Conservation (phyloP, 257 asterid genomes). For the Vinca minor region DNA sequence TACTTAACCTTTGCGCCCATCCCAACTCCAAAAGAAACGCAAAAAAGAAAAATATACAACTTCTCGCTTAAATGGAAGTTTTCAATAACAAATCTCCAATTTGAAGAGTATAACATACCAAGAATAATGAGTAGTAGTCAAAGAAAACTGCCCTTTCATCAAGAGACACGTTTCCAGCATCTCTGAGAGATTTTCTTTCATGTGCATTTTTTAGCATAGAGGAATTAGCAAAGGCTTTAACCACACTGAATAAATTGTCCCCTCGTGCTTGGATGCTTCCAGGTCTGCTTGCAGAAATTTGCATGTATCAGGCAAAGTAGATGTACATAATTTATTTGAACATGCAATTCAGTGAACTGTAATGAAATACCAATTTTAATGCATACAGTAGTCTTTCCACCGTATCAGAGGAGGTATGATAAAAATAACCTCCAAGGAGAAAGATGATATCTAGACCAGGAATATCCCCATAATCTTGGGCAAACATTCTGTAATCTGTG, state of each 20-base stretch:
- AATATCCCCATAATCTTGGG: conserved; percentile 83
- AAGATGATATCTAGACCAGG: conserved; percentile 98
- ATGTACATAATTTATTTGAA: conserved; percentile 14
- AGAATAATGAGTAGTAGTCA: conserved; percentile 59
- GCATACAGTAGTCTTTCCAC: conserved; percentile 98
- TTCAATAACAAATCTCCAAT: background rate
- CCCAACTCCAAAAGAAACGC: background rate
- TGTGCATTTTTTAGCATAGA: conserved; percentile 64
- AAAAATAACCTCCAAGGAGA: conserved; percentile 89
- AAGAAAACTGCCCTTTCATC: conserved; percentile 61
- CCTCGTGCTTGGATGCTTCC: conserved; percentile 99
- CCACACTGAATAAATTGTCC: conserved; percentile 62
- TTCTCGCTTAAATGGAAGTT: too few relatives aligned
- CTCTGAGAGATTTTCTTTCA: conserved; percentile 49
- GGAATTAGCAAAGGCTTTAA: conserved; percentile 80
- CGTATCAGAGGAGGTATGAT: conserved; percentile 91
- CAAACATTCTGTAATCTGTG: conserved; percentile 93
- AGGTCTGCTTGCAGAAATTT: conserved; percentile 46
- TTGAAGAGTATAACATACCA: conserved; percentile 49
- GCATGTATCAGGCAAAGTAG: conserved; percentile 24
- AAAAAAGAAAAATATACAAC: background rate
- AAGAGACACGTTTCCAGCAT: conserved; percentile 31
- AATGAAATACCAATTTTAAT: conserved; percentile 53
- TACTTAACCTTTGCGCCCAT: background rate
- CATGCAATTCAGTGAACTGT: conserved; percentile 29